Percentiles rank a stretch among this genome's conserved stretches.
Evolutionary conservation across 345 rosid genomes (phyloP).

Genomic region (Streptanthus diversifolius): DNA sequence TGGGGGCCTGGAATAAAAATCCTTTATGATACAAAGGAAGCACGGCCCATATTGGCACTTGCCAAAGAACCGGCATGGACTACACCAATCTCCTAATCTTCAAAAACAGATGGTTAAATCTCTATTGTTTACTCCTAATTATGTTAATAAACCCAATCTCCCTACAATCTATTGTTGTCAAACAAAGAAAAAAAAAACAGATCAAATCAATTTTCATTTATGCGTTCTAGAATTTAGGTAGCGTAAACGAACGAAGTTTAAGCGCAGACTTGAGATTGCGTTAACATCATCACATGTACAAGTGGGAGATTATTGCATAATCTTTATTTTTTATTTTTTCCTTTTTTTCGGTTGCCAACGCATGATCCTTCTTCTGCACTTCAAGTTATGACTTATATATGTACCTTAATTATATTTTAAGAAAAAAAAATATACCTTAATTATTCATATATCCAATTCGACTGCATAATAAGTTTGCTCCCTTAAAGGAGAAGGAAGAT

Average conservation of each 20-base stretch:
- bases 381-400: conserved; percentile 14
- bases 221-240: not conserved
- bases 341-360: not conserved
- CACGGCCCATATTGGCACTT: too few relatives aligned
- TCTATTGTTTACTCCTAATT: too few relatives aligned
- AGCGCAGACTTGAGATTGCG: not conserved
- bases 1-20: too few relatives aligned
- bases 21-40: too few relatives aligned
- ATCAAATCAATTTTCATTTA: not conserved
- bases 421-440: not conserved
- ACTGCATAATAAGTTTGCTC: conserved; percentile 7
- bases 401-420: not conserved
- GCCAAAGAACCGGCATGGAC: too few relatives aligned
- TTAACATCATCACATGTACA: conserved; percentile 12
- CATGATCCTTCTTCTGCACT: conserved; percentile 28
- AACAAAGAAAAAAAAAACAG: not conserved
- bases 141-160: too few relatives aligned
- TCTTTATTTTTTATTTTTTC: not conserved
- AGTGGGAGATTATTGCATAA: conserved; percentile 19
- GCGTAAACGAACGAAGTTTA: conserved; percentile 12
- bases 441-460: not conserved
- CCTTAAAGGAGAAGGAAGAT: conserved; percentile 7
- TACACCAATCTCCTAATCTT: too few relatives aligned
- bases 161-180: not conserved
- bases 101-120: too few relatives aligned